Base-by-base conservation (phyloP, 2,329 filamentous ascomycete species). In the Ophiostoma tasmaniense region DNA sequence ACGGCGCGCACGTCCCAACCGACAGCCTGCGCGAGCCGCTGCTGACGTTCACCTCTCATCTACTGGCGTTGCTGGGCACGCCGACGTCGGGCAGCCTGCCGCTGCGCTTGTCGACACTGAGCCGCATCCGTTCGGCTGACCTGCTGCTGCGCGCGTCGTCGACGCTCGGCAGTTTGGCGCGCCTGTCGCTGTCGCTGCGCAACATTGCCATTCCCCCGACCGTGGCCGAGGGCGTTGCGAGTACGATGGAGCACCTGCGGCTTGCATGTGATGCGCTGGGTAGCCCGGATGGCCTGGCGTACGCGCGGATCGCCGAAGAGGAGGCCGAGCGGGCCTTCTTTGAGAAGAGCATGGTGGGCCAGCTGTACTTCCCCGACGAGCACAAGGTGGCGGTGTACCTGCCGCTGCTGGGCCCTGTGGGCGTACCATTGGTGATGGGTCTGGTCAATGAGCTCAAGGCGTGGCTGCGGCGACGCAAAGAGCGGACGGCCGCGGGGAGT, bases 261-360 rank as follows among this genome's bases (percentile, higher is more conserved):
- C 83, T 87, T 64, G 90, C 93, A 0, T 97, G 94, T 75, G 82
- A 88, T 30, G 87, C 87, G 67, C 82, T 98, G 1, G 86, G 86
- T 45, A 82, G 81, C 0, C 80, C 81, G 0, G 84, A 88, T 35
- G 93, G 93, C 0, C 81, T 99, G 52, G 85, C 89, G 71, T 89
- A 94, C 76, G 94, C 94, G 0, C 87, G 91, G 11, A 87, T 92
- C 64, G 95, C 95, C 6, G 93, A 97, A 78, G 85, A 87, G 2
- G 92, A 96, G 76, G 94, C 93, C 0, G 95, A 99, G 77, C 88
- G 90, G 71, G 94, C 94, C 0, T 99, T 99, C 79, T 99, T 99
- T 74, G 95, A 99, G 79, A 96, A 96, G 80, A 96, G 91, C 76
- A 99, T 99, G 95, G 95, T 99, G 14, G 95, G 93, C 0, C 95